Conservation (phyloP, 257 asterid genomes). For the Henckelia pumila region DNA sequence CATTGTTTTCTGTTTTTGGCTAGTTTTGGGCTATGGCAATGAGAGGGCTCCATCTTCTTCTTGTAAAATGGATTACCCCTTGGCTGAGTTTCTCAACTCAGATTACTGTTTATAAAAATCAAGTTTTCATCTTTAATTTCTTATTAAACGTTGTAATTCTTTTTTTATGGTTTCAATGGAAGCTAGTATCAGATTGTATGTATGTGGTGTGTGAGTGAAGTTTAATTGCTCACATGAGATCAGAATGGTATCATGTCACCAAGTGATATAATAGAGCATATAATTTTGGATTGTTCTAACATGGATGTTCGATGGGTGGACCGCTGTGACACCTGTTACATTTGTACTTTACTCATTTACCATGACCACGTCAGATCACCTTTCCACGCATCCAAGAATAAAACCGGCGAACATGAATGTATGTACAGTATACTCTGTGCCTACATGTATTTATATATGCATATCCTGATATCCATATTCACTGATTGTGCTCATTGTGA, state of each 20-base stretch:
- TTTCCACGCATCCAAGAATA: not conserved
- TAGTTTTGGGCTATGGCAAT: no score
- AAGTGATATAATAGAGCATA: not conserved
- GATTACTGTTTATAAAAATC: no score
- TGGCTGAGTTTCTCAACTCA: no score
- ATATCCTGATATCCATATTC: not conserved
- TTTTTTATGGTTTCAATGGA: no score
- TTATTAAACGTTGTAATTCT: no score
- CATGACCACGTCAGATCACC: not conserved
- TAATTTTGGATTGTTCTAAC: not conserved
- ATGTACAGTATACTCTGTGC: not conserved
- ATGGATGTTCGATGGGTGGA: not conserved
- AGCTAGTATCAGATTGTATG: no score
- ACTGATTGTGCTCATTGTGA: not conserved
- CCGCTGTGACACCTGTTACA: not conserved
- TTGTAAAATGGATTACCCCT: no score
- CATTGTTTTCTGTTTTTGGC: no score
- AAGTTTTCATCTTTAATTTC: no score
- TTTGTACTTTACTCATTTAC: not conserved
- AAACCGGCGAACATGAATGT: not conserved
- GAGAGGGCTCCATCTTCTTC: no score
- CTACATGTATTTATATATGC: not conserved
- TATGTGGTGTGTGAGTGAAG: not conserved
- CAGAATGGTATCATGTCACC: not conserved
- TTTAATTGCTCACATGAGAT: not conserved